phyloP scores from a whole-genome alignment of 805 yeast species.

The Priceomyces fermenticarens region DNA sequence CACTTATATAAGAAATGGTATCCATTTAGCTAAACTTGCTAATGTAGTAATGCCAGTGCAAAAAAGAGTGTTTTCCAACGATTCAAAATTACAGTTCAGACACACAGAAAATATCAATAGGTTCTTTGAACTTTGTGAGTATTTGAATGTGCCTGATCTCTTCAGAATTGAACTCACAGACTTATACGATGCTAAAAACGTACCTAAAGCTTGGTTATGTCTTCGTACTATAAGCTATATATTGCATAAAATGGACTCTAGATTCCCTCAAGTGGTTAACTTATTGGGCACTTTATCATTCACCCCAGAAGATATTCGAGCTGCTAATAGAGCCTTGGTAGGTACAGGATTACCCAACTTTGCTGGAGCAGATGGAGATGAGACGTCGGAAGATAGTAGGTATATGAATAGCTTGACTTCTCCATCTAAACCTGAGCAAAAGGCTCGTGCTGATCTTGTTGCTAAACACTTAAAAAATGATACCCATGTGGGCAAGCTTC shows the following conservation, averaged over 20 bases:
- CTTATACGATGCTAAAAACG: conserved; percentile 83
- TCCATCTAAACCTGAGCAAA: conserved; percentile 8
- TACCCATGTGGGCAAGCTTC: neutral
- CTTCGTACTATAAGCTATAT: conserved; percentile 83
- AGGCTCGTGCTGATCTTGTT: conserved; percentile 2
- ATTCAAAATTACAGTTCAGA: conserved; percentile 64
- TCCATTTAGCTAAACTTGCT: conserved; percentile 75
- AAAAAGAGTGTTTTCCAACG: conserved; percentile 57
- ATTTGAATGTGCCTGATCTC: conserved; percentile 76
- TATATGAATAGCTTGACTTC: conserved; percentile 21
- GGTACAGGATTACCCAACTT: conserved; percentile 80
- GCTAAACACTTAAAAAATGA: neutral
- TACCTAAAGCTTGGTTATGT: conserved; percentile 92
- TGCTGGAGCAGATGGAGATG: conserved; percentile 34
- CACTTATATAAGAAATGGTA: conserved; percentile 77
- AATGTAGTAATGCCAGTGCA: conserved; percentile 64
- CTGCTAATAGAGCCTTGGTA: conserved; percentile 65
- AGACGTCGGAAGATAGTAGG: conserved; percentile 11
- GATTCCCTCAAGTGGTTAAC: conserved; percentile 59
- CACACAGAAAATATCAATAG: conserved; percentile 91
- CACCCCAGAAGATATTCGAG: conserved; percentile 62
- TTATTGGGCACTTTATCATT: conserved; percentile 64
- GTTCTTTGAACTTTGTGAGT: conserved; percentile 69
- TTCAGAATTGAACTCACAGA: conserved; percentile 92
- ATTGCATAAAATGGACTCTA: conserved; percentile 51